A percentile compares a stretch with the other conserved stretches of the same genome.
These are phyloP conservation scores for Aspergillus kassunensis DNA, from an alignment of 495 filamentous ascomycete genomes.

Conservation along the genomic window DNA sequence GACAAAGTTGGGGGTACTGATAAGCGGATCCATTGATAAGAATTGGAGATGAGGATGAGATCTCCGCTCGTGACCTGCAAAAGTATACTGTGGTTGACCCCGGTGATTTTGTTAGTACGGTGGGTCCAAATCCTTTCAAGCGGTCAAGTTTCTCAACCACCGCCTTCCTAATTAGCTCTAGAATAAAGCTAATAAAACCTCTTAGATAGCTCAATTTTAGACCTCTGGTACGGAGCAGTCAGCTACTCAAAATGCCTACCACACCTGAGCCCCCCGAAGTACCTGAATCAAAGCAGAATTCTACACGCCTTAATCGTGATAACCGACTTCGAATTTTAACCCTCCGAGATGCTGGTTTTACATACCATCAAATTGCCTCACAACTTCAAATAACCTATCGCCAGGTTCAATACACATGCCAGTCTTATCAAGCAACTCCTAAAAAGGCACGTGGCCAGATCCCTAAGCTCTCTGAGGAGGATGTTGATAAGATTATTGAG, in stretches of 20 bases:
- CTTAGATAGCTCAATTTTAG: neutral
- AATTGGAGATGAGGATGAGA: no score
- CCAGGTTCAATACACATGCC: no score
- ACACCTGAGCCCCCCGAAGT: neutral
- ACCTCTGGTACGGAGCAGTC: neutral
- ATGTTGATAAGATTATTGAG: no score
- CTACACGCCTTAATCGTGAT: neutral
- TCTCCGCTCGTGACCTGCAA: no score
- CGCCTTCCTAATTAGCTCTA: neutral
- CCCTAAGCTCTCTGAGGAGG: no score
- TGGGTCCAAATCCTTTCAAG: neutral
- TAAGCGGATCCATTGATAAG: no score
- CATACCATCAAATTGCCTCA: neutral
- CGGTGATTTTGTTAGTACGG: neutral
- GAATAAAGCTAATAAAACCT: neutral
- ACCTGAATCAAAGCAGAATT: neutral
- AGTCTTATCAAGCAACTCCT: no score
- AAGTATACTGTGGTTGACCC: neutral
- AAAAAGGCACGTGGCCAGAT: no score
- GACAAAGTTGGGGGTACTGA: neutral
- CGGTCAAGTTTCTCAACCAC: neutral
- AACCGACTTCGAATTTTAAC: neutral
- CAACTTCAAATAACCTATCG: no score
- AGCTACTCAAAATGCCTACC: neutral
- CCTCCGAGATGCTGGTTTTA: neutral